A percentile compares a stretch with the other conserved stretches of the same genome.
Evolutionary conservation across 331 rosid species (phyloP).

Genomic region (Cydonia oblonga): DNA sequence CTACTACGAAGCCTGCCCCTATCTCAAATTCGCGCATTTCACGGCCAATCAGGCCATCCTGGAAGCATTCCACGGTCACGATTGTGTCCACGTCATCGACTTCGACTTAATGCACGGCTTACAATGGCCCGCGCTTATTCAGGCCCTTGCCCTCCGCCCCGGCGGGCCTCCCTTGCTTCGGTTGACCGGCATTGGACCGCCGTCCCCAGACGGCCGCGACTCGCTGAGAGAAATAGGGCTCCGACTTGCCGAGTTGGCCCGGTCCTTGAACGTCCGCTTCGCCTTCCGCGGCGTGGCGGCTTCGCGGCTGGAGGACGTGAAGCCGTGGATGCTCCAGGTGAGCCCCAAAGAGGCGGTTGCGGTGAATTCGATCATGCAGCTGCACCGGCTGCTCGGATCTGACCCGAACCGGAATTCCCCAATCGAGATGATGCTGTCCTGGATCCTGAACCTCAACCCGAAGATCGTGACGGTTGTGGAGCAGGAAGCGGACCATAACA

Average conservation of each 20-base stretch:
- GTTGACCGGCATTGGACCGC: constrained; percentile 89
- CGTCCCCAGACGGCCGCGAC: constrained; percentile 86
- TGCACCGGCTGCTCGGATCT: constrained; percentile 62
- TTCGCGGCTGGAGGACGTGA: constrained; percentile 63
- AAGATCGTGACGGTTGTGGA: constrained; percentile 70
- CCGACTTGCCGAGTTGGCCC: constrained; percentile 71
- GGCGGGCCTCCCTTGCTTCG: constrained; percentile 77
- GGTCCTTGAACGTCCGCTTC: constrained; percentile 72
- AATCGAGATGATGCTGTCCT: constrained; percentile 36
- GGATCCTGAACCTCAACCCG: constrained; percentile 73
- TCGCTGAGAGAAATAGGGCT: constrained; percentile 66
- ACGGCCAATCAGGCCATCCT: constrained; percentile 87
- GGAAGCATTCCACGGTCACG: constrained; percentile 75
- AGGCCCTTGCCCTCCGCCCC: constrained; percentile 75
- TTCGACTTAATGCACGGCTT: constrained; percentile 86
- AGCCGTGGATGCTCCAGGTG: constrained; percentile 90
- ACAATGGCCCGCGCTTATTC: constrained; percentile 90
- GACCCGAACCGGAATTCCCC: constrained; percentile 15
- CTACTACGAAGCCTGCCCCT: constrained; percentile 86
- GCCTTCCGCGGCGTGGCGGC: constrained; percentile 92
- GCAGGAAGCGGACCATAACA: constrained; percentile 80
- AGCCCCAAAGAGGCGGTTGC: constrained; percentile 66
- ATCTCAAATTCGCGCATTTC: constrained; percentile 86
- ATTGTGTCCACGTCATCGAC: constrained; percentile 84
- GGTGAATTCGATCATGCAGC: constrained; percentile 77